Percentiles rank a stretch among this genome's conserved stretches.
Evolutionary conservation across 768 basidiomycete species (phyloP).

Genomic region (Termitomyces sp.): DNA sequence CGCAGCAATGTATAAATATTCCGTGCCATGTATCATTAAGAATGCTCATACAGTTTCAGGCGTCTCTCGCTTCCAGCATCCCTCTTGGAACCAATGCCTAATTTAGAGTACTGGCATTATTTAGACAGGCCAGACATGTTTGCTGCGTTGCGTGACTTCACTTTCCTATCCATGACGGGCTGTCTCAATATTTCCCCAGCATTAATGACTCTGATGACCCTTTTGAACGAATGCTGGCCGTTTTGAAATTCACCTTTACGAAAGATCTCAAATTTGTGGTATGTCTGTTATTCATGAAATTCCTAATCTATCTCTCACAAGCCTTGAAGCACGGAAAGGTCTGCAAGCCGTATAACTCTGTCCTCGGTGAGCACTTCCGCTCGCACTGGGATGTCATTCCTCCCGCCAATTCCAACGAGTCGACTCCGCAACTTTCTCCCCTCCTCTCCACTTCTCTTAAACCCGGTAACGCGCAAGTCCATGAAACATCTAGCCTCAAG

Average conservation of each 20-base stretch:
- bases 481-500: slow-evolving; percentile 55
- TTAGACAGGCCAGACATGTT: slow-evolving; percentile 89
- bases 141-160: slow-evolving; percentile 62
- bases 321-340: slow-evolving; percentile 76
- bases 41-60: slow-evolving; percentile 35
- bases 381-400: slow-evolving; percentile 82
- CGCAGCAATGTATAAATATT: slow-evolving; percentile 74
- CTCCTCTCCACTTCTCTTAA: slow-evolving; percentile 32
- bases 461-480: slow-evolving; percentile 16
- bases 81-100: slow-evolving; percentile 88
- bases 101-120: slow-evolving; percentile 96
- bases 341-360: slow-evolving; percentile 90
- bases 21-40: not conserved
- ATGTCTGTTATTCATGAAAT: slow-evolving; percentile 24
- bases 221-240: slow-evolving; percentile 94
- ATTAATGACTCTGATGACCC: slow-evolving; percentile 91
- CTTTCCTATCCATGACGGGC: slow-evolving; percentile 1
- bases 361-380: slow-evolving; percentile 86
- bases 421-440: slow-evolving; percentile 40
- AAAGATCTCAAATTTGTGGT: slow-evolving; percentile 94
- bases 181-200: slow-evolving; percentile 33
- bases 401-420: slow-evolving; percentile 44
- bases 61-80: slow-evolving; percentile 91
- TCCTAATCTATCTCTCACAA: not conserved
- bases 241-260: slow-evolving; percentile 81